Evolutionary conservation across 352 stramenopile genomes (phyloP), one percentile per base, ranked within the genome.

Genomic region (Phytophthora podocarpi): DNA sequence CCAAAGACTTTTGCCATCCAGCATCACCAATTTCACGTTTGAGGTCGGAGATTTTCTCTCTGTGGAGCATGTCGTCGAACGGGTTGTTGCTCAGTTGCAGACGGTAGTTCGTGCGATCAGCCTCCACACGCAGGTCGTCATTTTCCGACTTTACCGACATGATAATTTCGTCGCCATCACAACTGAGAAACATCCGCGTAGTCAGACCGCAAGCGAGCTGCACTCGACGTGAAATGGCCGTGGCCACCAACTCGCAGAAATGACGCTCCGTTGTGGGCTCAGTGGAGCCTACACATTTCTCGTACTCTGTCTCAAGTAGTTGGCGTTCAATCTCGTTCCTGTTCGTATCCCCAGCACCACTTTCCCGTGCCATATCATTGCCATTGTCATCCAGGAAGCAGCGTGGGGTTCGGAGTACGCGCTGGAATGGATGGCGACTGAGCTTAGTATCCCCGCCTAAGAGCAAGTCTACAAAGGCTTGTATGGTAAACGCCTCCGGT

Each of bases 91-190:
- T 87, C 13, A 89, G 57, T 41, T 91, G 82, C 28, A 91, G 47
- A 0, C 67, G 69, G 54, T 89, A 91, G 46, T 88, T 72, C 7
- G 62, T 84, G 26, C 82, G 82, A 59, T 89, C 82, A 2, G 82
- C 82, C 26, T 91, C 79, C 15, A 87, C 70, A n/a, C 75, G 66
- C 13, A 91, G 43, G 35, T 91, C 82, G 18, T 82, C 75, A 58
- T 91, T 84, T 35, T 91, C 82, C 6, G 82, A 72, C 30, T 85
- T 83, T 52, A 90, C 74, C 9, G 78, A 81, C 78, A 91, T 86
- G 30, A 91, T 80, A 30, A 91, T 91, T 69, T 89, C 79, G 18
- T 91, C 80, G 9, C 64, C 60, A 42, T 87, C 78, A 27, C 69
- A 78, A 42, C 76, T 90, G 8, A 75, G 49, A 40, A 91, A 90